Evolutionary conservation across 768 basidiomycete species (phyloP).

Genomic region (Pisolithus tinctorius): DNA sequence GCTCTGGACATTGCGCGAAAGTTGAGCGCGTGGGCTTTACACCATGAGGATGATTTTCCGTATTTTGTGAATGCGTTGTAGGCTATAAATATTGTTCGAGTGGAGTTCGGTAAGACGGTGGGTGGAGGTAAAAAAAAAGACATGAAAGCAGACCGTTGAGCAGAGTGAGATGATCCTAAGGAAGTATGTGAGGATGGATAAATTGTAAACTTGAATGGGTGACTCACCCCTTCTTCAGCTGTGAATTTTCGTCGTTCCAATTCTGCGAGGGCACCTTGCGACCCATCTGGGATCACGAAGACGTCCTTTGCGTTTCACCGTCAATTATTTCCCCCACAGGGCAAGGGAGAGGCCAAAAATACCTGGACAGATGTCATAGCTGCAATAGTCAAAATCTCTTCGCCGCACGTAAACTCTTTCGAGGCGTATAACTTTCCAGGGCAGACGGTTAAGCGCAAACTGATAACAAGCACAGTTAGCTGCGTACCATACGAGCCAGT

Average conservation of each 20-base stretch:
- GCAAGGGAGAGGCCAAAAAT: slow-evolving; percentile 1
- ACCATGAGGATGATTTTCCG: slow-evolving; percentile 86
- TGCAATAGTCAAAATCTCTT: slow-evolving; percentile 92
- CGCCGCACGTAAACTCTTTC: slow-evolving; percentile 81
- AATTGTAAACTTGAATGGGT: background rate
- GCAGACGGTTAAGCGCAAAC: slow-evolving; percentile 1
- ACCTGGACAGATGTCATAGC: slow-evolving; percentile 92
- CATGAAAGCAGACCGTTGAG: slow-evolving; percentile 61
- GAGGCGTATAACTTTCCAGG: slow-evolving; percentile 71
- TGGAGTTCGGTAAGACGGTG: slow-evolving; percentile 1
- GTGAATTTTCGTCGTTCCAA: slow-evolving; percentile 94
- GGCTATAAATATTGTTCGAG: slow-evolving; percentile 35
- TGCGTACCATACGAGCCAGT: slow-evolving; percentile 85
- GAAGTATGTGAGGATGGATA: slow-evolving; percentile 1
- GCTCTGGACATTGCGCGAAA: slow-evolving; percentile 93
- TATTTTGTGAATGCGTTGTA: slow-evolving; percentile 90
- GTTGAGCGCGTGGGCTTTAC: slow-evolving; percentile 85
- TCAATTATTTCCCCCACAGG: background rate
- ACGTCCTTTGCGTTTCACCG: slow-evolving; percentile 54
- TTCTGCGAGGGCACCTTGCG: slow-evolving; percentile 80
- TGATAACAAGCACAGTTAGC: background rate
- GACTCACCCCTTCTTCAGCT: slow-evolving; percentile 88
- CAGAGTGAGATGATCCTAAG: slow-evolving; percentile 88
- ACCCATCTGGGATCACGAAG: slow-evolving; percentile 84
- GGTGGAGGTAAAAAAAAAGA: background rate